Conservation (phyloP, 352 stramenopile genomes). For the Pythium chondricola region DNA sequence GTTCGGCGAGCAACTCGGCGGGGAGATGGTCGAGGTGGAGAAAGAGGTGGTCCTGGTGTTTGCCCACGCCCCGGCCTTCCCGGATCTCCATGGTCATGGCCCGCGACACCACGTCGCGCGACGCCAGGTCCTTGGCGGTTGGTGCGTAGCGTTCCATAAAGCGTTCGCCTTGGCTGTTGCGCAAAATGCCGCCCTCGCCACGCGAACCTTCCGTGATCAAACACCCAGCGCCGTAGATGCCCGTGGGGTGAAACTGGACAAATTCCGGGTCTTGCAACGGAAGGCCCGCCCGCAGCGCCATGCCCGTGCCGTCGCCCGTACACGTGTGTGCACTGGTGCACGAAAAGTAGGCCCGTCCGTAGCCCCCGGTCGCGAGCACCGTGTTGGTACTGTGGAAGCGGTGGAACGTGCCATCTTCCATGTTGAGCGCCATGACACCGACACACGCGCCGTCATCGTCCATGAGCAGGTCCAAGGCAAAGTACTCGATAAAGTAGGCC, state of each 20-base stretch:
- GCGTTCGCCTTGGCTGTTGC: conserved; percentile 93
- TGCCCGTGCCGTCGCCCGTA: conserved; percentile 95
- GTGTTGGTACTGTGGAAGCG: conserved; percentile 89
- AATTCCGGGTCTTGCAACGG: conserved; percentile 96
- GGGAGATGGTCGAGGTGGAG: conserved; percentile 97
- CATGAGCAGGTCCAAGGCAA: conserved; percentile 96
- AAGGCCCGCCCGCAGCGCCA: conserved; percentile 92
- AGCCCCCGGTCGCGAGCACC: conserved; percentile 95
- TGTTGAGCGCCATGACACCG: conserved; percentile 94
- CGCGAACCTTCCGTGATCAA: conserved; percentile 96
- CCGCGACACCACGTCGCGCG: conserved; percentile 91
- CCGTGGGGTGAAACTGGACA: conserved; percentile 97
- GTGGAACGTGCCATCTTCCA: conserved; percentile 96
- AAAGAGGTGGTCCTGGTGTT: conserved; percentile 92
- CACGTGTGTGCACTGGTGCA: conserved; percentile 96
- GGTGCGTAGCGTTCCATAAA: conserved; percentile 96
- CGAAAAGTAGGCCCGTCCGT: conserved; percentile 95
- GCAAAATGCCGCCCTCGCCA: conserved; percentile 94
- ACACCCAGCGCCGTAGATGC: conserved; percentile 97
- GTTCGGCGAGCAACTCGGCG: conserved; percentile 89
- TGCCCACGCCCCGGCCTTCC: conserved; percentile 92
- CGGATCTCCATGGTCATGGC: conserved; percentile 98
- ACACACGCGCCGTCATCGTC: conserved; percentile 86
- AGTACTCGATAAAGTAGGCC: conserved; percentile 98
- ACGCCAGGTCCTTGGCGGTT: conserved; percentile 95